Evolutionary conservation across 2,329 filamentous ascomycete species (phyloP).

Genomic region (Talaromyces piceae): DNA sequence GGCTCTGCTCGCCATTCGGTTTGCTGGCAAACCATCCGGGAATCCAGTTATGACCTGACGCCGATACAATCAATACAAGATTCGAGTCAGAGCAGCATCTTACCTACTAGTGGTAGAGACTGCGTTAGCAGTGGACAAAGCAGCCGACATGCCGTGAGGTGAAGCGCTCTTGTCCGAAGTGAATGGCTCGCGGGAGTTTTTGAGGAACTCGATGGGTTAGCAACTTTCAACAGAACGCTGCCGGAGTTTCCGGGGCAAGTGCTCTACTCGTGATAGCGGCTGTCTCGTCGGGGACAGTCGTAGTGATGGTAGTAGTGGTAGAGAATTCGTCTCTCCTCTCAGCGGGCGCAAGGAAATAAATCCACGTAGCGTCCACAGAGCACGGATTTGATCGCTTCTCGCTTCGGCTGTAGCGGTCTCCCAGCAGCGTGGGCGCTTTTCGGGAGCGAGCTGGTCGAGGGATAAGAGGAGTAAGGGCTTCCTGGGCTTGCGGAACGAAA

Average conservation of each 20-base stretch:
- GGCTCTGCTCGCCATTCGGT: background rate
- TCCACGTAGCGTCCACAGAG: background rate
- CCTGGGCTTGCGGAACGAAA: background rate
- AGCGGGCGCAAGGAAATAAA: background rate
- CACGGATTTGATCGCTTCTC: background rate
- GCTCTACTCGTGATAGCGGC: conserved; percentile 7
- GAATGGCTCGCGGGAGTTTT: background rate
- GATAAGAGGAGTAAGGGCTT: background rate
- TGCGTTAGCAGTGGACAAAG: background rate
- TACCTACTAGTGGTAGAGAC: background rate
- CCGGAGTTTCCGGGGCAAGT: background rate
- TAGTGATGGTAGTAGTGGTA: background rate
- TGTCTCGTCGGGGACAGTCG: background rate
- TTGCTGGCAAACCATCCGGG: background rate
- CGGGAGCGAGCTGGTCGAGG: background rate
- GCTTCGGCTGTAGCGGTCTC: background rate
- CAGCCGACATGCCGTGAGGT: background rate
- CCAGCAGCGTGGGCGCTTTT: background rate
- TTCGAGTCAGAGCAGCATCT: background rate
- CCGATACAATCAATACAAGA: background rate
- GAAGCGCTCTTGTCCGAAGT: background rate
- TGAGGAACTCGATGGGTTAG: background rate
- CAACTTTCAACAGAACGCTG: background rate
- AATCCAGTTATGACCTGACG: background rate
- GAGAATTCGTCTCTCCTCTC: background rate